These are phyloP conservation scores for Verticillium dahliae DNA, from an alignment of 2,329 filamentous ascomycete species.

Conservation along the genomic window DNA sequence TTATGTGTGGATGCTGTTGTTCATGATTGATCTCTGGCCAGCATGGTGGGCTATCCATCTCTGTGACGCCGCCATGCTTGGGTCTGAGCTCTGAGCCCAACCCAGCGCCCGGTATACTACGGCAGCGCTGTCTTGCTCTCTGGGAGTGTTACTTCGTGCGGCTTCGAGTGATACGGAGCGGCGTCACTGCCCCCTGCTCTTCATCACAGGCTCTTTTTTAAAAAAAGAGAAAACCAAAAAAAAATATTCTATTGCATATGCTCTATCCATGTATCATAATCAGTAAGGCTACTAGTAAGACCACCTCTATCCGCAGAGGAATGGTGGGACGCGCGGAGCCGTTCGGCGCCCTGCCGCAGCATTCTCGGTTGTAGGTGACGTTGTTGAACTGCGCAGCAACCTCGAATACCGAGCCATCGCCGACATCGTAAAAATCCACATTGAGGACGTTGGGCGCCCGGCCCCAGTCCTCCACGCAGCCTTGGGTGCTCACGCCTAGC, in stretches of 20 bases:
- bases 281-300: slow-evolving; percentile 7
- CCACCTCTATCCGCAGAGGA: slow-evolving; percentile 1
- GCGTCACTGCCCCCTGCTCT: too few species aligned
- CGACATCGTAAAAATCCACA: slow-evolving; percentile 79
- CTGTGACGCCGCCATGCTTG: too few species aligned
- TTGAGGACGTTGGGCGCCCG: slow-evolving; percentile 71
- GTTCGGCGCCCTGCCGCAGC: slow-evolving; percentile 41
- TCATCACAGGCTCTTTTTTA: too few species aligned
- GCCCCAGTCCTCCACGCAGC: slow-evolving; percentile 57
- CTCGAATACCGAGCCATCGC: slow-evolving; percentile 69
- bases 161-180: too few species aligned
- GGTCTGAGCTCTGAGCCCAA: too few species aligned
- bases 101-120: too few species aligned
- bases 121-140: too few species aligned
- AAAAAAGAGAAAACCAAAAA: too few species aligned
- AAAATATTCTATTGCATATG: background rate
- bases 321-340: slow-evolving; percentile 3
- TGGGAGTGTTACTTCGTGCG: too few species aligned
- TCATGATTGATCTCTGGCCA: too few species aligned
- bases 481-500: slow-evolving; percentile 56
- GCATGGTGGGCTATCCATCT: too few species aligned
- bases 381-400: slow-evolving; percentile 65
- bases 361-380: slow-evolving; percentile 58
- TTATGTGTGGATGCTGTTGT: background rate
- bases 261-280: background rate